Conservation (phyloP, 2,329 filamentous ascomycete genomes). For the Colletotrichum tofieldiae region DNA sequence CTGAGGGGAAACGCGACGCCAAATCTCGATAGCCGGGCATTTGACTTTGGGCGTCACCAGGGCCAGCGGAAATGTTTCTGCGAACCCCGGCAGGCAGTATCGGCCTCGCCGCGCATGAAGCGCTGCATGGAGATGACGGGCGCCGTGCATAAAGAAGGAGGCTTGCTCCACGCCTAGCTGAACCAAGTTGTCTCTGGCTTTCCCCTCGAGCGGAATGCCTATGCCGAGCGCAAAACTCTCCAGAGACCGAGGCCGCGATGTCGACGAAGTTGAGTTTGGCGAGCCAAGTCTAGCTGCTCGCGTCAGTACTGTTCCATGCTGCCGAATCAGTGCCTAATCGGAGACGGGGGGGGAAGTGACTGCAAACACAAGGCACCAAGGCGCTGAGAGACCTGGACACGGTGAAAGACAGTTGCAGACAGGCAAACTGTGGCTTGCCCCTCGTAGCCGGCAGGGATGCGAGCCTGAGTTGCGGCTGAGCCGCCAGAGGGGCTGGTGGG, state of each 20-base stretch:
- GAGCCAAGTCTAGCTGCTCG: constrained; percentile 20
- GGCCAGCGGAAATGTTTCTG: background rate
- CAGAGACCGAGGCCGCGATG: background rate
- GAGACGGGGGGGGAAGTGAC: constrained; percentile 6
- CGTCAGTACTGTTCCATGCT: background rate
- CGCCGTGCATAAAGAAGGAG: constrained; percentile 16
- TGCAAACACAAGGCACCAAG: background rate
- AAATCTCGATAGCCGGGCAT: constrained; percentile 4
- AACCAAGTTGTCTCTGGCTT: background rate
- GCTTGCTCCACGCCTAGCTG: constrained; percentile 23
- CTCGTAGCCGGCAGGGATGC: constrained; percentile 26
- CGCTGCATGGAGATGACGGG: constrained; percentile 3
- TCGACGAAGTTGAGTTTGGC: constrained; percentile 10
- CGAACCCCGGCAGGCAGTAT: background rate
- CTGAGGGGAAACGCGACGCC: background rate
- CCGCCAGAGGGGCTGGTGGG: constrained; percentile 23
- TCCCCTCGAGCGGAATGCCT: background rate
- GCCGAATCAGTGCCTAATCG: constrained; percentile 16
- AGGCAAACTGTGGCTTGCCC: constrained; percentile 34
- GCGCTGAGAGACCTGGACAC: background rate
- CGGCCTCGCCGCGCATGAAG: constrained; percentile 18
- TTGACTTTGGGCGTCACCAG: constrained; percentile 10
- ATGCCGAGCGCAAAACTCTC: constrained; percentile 18
- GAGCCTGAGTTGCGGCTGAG: constrained; percentile 37
- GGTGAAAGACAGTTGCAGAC: background rate